Base-by-base conservation (phyloP, 1,284 basidiomycete species). In the Boletus mariae region DNA sequence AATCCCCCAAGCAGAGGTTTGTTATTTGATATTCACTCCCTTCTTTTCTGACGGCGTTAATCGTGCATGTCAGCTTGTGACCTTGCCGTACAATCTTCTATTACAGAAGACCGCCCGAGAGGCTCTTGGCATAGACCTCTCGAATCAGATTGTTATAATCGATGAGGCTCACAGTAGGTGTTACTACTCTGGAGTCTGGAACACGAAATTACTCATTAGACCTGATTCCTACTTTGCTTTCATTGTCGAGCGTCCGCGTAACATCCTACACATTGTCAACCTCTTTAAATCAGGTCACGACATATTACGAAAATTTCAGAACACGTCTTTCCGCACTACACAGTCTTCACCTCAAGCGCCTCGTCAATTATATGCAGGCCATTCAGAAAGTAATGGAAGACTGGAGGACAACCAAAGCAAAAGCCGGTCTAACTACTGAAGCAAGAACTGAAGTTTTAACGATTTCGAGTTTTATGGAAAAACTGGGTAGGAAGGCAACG, bases 81-180 rank as follows among this genome's bases (percentile, higher is more conserved):
- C 91, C 0, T 75, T 98, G 4, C 97, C 96, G 0, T 99, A 99
- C 70, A 98, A 97, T 66, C 82, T 99, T 10, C 77, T 99, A 1
- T 74, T 99, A 8, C 91, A 94, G 58, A 88, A 84, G 59, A 80
- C 83, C 3, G 90, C 95, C 1, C 79, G 96, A 42, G 91, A 96
- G 63, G 85, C 94, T 0, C 77, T 98, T 1, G 90, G 89, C 0
- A 94, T 94, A 61, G 85, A 89, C 65, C 76, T 94, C 47, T 87
- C 79, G 32, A 82, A 85, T 64, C 92, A 96, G 62, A 78, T 98
- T 13, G 83, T 99, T 11, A 80, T 99, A 41, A 85, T 99, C 53
- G 96, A 99, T 67, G 96, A 99, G 73, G 97, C 95, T 0, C 96
- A 99, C 71, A 99, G 92, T 93, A 61, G 57, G 90, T 75, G 17